Evolutionary conservation across 345 rosid species (phyloP), one percentile per base, ranked within the genome.

Genomic region (Kernera saxatilis): DNA sequence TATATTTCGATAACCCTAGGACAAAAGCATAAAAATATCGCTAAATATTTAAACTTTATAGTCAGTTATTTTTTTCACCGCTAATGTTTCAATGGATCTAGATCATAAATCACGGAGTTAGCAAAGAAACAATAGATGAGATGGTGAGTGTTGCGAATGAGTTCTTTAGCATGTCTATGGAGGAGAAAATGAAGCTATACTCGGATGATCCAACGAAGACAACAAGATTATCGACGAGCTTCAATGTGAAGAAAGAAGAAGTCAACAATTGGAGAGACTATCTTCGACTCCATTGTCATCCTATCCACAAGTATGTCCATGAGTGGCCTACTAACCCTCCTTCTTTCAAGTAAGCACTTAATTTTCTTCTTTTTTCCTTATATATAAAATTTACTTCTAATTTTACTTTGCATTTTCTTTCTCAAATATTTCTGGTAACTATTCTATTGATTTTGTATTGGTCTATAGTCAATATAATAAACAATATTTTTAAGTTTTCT

Each of bases 261-360:
- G 82, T 92, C 12, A 87, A 88, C 39, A 90, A 87, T 69, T 92
- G 98, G 98, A 84, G 98, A 61, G 98, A 92, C 48, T 92, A 85
- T 69, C 90, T 85, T 0, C 82, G 98, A 50, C 88, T 88, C 69
- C 89, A 87, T 77, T 92, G 93, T 56, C 61, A 90, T 74, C 98
- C 96, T 73, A 80, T 89, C 10, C 49, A 84, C 14, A 82, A 85
- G 64, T 92, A 87, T 62, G 80, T 79, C 2, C 85, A 82, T 1
- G 90, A 92, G 48, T 92, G 98, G 98, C 98, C 98, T 53, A 81
- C 92, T 2, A 80, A 75, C n/a, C 98, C 98, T 27, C 68, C 88
- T 43, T 67, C 84, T 0, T 87, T 92, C 92, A 91, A 80, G 97
- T 91, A 73, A 73, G 72, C 21, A 45, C 26, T 53, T 35, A 0